Evolutionary conservation across 306 rosid genomes (phyloP), one percentile per base, ranked within the genome.

Genomic region (Pterocarpus macrocarpus): DNA sequence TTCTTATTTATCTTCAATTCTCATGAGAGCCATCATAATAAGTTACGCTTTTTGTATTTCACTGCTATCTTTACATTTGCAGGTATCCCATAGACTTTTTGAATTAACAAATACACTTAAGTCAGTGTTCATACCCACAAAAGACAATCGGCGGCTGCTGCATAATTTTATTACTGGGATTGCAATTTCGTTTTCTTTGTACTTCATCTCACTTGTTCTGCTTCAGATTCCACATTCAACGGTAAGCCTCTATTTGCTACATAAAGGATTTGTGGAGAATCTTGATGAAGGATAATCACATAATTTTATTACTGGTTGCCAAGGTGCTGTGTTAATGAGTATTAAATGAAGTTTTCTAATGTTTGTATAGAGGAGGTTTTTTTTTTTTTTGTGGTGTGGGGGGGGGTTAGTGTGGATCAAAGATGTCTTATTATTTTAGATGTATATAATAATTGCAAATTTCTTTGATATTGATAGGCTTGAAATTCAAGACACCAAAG

Each of bases 51-150:
- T 64, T 72, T 80, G 61, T 69, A n/a, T 57, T 64, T 64, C 67
- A 55, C 78, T 82, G 47, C 77, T 80, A 44, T 81, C 63, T 84
- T 78, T 50, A 80, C 81, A 73, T 83, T 70, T 82, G 84, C 86
- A 94, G 99, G 83, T 96, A 59, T 96, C 99, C 32, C 95, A 90
- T 82, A 87, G 98, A 76, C 86, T 96, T 81, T 96, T 96, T 47
- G 98, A 96, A 85, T 76, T 96, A 87, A 94, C 99, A 78, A 94
- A 90, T 82, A 88, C 94, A 0, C 97, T 96, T 8, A 96, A 94
- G 88, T 30, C 89, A 50, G 94, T 86, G 80, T 94, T 96, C 71
- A 36, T 96, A 75, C 99, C 99, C 62, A 81, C 94, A 56, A 93
- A 92, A 89, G 97, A 96, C 86, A 86, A 96, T 78, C 88, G 86